A percentile compares a stretch with the other conserved stretches of the same genome.
Evolutionary conservation across 129 eudicot genomes (phyloP).

Genomic region (Centaurea solstitialis): DNA sequence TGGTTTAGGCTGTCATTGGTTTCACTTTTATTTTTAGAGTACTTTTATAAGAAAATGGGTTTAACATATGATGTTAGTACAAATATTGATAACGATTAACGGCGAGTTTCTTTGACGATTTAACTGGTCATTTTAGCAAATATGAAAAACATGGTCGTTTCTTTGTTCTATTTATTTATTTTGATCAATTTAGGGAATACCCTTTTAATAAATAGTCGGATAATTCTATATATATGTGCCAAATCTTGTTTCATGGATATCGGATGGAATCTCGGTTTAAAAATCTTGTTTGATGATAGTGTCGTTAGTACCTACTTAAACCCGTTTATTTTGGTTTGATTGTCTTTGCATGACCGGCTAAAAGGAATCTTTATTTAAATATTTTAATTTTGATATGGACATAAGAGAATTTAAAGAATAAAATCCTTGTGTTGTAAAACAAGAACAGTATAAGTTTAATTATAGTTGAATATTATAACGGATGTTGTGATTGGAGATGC

Average conservation of each 20-base stretch:
- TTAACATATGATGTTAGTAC: neutral
- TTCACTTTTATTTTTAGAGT: too few species aligned
- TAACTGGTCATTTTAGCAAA: neutral
- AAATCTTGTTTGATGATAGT: neutral
- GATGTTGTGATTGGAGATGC: neutral
- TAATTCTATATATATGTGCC: neutral
- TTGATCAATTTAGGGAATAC: neutral
- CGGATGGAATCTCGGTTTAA: neutral
- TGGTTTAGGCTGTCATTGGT: too few species aligned
- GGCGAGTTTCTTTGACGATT: neutral
- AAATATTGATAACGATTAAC: neutral
- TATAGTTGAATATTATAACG: neutral
- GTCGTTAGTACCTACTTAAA: neutral
- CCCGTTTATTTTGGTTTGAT: neutral
- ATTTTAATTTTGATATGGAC: neutral
- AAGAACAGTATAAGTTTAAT: neutral
- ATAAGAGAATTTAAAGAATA: neutral
- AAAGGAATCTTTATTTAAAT: neutral
- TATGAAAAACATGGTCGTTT: neutral
- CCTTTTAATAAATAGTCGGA: too few species aligned
- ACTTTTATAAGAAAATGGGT: neutral
- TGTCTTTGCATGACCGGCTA: conserved; percentile 15
- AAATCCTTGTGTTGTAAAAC: neutral
- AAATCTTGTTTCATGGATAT: neutral
- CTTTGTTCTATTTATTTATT: neutral